Percentiles rank a stretch among this genome's conserved stretches.
These are phyloP conservation scores for Mortierella sp. DNA, from an alignment of 371 early-diverging fungal species.

Conservation along the genomic window DNA sequence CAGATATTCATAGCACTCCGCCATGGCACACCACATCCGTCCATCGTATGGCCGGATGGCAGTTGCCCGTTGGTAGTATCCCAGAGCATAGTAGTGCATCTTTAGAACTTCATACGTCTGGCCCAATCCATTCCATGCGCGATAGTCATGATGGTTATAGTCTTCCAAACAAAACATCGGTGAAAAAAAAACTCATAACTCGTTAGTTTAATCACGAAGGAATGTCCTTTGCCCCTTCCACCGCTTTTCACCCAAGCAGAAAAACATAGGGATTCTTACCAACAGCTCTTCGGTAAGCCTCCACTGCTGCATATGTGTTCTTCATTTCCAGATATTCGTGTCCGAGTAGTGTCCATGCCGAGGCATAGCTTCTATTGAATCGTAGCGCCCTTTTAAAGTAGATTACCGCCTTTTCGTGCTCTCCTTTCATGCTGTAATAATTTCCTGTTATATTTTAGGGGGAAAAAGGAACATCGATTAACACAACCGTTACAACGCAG, in stretches of 20 bases:
- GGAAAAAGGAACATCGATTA: not conserved
- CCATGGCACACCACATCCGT: constrained; percentile 85
- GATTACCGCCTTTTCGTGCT: constrained; percentile 87
- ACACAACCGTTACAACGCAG: not conserved
- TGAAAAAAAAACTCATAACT: too few species aligned
- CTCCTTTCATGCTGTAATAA: constrained; percentile 84
- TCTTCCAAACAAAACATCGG: too few species aligned
- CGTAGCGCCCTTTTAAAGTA: constrained; percentile 88
- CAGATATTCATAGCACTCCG: constrained; percentile 71
- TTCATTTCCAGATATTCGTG: constrained; percentile 96
- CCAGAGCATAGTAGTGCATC: constrained; percentile 84
- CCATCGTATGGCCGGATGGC: constrained; percentile 83
- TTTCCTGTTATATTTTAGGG: constrained; percentile 80
- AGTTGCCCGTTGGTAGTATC: constrained; percentile 85
- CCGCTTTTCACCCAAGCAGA: not conserved
- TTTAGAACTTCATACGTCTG: constrained; percentile 90
- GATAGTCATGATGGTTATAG: constrained; percentile 84
- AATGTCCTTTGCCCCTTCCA: too few species aligned
- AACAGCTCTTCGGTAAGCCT: constrained; percentile 88
- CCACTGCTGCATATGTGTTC: constrained; percentile 88
- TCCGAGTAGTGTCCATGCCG: constrained; percentile 94
- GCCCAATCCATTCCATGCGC: constrained; percentile 95
- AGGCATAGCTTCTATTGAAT: constrained; percentile 79
- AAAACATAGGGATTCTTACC: constrained; percentile 63
- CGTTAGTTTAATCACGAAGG: too few species aligned